phyloP scores from a whole-genome alignment of 495 filamentous ascomycete genomes.

The Chaetomium fimeti region DNA sequence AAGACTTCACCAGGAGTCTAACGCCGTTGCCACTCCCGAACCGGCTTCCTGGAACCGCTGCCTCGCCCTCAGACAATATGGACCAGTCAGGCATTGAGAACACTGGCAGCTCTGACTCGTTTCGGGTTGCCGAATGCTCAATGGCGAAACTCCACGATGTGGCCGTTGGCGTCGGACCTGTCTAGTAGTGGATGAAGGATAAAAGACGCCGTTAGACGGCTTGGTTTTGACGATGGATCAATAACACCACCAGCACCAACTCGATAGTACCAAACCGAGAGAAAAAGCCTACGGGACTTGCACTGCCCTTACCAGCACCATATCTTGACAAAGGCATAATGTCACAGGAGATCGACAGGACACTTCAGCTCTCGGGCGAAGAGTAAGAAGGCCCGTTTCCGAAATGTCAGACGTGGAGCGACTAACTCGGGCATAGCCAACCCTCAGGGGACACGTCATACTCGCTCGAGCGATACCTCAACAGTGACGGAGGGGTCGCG shows the following conservation, averaged over 20 bases:
- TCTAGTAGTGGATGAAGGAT: background rate
- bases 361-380: constrained; percentile 24
- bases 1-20: background rate
- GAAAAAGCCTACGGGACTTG: background rate
- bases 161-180: background rate
- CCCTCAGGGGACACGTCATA: constrained; percentile 16
- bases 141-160: constrained; percentile 6
- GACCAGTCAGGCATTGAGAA: background rate
- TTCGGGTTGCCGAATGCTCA: constrained; percentile 11
- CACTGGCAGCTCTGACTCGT: background rate
- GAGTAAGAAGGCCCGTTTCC: constrained; percentile 17
- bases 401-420: background rate
- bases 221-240: background rate
- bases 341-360: constrained; percentile 3
- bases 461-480: constrained; percentile 24
- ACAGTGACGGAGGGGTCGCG: constrained; percentile 16
- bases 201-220: background rate
- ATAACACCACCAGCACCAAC: background rate
- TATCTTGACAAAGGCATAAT: background rate
- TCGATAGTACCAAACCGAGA: background rate
- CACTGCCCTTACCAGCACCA: background rate
- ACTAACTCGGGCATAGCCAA: constrained; percentile 1
- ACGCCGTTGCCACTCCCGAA: background rate
- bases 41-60: background rate
- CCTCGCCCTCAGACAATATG: constrained; percentile 5